phyloP scores from a whole-genome alignment of 2,329 filamentous ascomycete species.

The Golovinomyces cichoracearum region DNA sequence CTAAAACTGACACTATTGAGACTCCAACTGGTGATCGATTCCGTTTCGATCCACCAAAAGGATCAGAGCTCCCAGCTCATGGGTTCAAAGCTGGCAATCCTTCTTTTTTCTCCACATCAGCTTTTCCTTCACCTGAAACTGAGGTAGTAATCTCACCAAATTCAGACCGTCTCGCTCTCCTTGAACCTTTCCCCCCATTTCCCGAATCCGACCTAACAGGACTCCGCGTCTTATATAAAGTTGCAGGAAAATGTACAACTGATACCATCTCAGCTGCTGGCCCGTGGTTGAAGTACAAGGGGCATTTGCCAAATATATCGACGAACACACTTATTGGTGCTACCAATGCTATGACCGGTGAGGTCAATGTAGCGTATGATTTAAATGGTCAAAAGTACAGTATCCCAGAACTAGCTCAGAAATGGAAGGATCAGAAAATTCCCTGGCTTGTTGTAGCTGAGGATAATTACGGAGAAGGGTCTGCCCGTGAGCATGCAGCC shows the following conservation, averaged over 20 bases:
- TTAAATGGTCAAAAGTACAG: conserved; percentile 45
- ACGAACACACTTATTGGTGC: conserved; percentile 95
- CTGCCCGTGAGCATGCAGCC: conserved; percentile 68
- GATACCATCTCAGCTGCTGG: conserved; percentile 95
- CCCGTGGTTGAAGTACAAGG: conserved; percentile 98
- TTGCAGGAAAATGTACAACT: conserved; percentile 92
- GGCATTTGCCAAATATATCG: conserved; percentile 89
- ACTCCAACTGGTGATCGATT: conserved; percentile 62
- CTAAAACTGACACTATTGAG: conserved; percentile 59
- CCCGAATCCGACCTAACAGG: conserved; percentile 46
- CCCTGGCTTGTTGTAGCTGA: conserved; percentile 91
- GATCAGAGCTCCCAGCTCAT: conserved; percentile 32
- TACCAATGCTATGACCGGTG: conserved; percentile 69
- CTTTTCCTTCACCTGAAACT: conserved; percentile 41
- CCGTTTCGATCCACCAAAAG: conserved; percentile 57
- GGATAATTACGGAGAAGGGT: conserved; percentile 90
- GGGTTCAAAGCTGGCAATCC: conserved; percentile 58
- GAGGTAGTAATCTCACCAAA: conserved; percentile 56
- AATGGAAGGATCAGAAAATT: conserved; percentile 50
- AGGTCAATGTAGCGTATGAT: conserved; percentile 84
- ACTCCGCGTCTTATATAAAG: conserved; percentile 77
- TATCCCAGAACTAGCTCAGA: conserved; percentile 65
- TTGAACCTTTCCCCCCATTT: conserved; percentile 76
- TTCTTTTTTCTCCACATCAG: conserved; percentile 45
- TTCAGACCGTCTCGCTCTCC: conserved; percentile 70